Conservation (phyloP, 2,329 filamentous ascomycete genomes). For the Coniochaeta prunicola region DNA sequence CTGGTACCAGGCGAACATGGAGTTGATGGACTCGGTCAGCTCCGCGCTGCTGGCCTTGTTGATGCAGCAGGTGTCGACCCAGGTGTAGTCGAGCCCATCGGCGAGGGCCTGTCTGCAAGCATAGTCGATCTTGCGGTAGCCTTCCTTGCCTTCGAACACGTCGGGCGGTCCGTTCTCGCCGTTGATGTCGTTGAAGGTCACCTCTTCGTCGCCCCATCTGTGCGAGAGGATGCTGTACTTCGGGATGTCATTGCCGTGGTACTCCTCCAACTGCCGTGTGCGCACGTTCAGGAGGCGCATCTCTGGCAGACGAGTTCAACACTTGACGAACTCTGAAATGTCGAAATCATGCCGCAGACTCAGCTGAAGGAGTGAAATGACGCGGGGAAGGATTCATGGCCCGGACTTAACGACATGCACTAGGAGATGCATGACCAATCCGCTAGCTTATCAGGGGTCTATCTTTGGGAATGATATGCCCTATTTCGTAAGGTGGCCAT, state of each 20-base stretch:
- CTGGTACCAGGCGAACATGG: constrained; percentile 1
- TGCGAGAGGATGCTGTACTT: not conserved
- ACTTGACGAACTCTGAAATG: not conserved
- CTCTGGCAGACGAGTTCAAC: not conserved
- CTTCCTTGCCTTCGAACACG: not conserved
- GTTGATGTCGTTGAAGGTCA: not conserved
- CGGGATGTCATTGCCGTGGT: not conserved
- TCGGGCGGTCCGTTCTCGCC: not conserved
- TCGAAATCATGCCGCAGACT: too few species aligned
- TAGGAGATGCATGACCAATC: too few species aligned
- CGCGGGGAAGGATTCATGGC: too few species aligned
- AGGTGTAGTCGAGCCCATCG: not conserved
- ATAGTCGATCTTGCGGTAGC: not conserved
- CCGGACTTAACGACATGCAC: too few species aligned
- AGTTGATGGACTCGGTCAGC: constrained; percentile 1
- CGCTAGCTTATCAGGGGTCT: too few species aligned
- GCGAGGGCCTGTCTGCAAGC: not conserved
- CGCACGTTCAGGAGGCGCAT: not conserved
- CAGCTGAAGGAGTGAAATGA: too few species aligned
- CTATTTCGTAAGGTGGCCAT: too few species aligned
- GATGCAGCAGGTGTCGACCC: constrained; percentile 1
- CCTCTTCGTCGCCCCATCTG: constrained; percentile 1
- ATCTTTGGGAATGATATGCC: too few species aligned
- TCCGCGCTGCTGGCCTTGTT: not conserved
- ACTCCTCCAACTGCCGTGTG: not conserved